phyloP scores from a whole-genome alignment of 768 basidiomycete species.

The Pisolithus microcarpus region DNA sequence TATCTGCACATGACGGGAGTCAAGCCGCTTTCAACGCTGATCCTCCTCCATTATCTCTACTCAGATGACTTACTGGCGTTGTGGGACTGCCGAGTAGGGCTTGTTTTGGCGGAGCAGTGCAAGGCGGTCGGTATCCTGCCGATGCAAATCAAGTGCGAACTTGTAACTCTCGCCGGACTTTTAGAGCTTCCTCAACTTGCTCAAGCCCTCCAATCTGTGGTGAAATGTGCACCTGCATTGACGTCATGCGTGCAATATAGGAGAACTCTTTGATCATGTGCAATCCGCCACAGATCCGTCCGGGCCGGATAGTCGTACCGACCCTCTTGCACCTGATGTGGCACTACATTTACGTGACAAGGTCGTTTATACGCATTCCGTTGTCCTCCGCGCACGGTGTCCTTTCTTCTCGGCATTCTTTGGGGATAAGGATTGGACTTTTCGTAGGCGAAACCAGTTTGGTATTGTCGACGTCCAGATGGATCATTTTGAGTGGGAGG shows the following conservation, averaged over 20 bases:
- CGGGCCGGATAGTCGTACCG: constrained; percentile 4
- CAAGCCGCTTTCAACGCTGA: constrained; percentile 59
- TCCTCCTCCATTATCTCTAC: constrained; percentile 83
- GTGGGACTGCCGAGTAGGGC: constrained; percentile 71
- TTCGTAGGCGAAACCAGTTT: constrained; percentile 43
- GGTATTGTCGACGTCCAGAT: constrained; percentile 62
- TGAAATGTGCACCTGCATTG: constrained; percentile 45
- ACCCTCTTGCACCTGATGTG: constrained; percentile 54
- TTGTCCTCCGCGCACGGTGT: constrained; percentile 74
- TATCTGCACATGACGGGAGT: constrained; percentile 41
- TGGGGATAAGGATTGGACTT: constrained; percentile 76
- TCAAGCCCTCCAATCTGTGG: constrained; percentile 49
- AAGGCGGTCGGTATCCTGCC: constrained; percentile 35
- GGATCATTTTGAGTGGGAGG: constrained; percentile 62
- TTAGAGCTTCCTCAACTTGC: constrained; percentile 52
- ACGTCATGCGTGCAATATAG: constrained; percentile 47
- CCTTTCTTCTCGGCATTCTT: constrained; percentile 82
- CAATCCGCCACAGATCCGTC: constrained; percentile 4
- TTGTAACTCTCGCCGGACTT: constrained; percentile 49
- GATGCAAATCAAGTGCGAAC: constrained; percentile 51
- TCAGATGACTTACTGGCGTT: constrained; percentile 74
- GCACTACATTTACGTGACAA: constrained; percentile 63
- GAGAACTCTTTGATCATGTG: constrained; percentile 37
- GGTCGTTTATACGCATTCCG: constrained; percentile 61
- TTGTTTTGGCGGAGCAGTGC: constrained; percentile 37